A percentile compares a stretch with the other conserved stretches of the same genome.
Conservation (phyloP, 108 stramenopile genomes). For the Nitzschia palea region DNA sequence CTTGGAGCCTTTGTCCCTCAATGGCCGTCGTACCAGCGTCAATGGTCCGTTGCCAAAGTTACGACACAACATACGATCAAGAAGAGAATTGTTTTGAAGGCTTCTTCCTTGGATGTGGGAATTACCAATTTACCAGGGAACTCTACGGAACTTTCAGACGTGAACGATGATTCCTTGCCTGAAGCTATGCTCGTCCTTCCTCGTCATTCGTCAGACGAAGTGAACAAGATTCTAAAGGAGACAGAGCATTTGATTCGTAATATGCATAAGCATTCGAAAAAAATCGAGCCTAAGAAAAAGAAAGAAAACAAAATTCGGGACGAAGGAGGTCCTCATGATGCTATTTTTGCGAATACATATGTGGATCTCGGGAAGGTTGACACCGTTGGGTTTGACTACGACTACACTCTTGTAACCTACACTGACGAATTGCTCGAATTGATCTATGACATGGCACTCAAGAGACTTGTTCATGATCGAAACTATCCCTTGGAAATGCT, state of each 20-base stretch:
- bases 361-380: conserved; percentile 91
- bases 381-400: conserved; percentile 94
- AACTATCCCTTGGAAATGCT: conserved; percentile 89
- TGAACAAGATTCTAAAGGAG: conserved; percentile 52
- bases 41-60: too few species aligned
- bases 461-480: conserved; percentile 78
- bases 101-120: conserved; percentile 20
- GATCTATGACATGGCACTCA: conserved; percentile 92
- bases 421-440: conserved; percentile 78
- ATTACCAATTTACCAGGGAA: conserved; percentile 7
- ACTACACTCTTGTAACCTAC: conserved; percentile 95
- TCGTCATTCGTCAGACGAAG: conserved; percentile 52
- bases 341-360: conserved; percentile 87
- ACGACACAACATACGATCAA: too few species aligned
- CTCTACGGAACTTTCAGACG: neutral
- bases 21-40: too few species aligned
- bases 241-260: conserved; percentile 56
- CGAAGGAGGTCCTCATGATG: conserved; percentile 38
- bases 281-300: conserved; percentile 18
- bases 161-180: conserved; percentile 6
- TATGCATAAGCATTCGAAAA: conserved; percentile 51
- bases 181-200: conserved; percentile 40
- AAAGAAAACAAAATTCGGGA: conserved; percentile 17
- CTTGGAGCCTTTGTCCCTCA: too few species aligned
- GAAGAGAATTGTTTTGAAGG: neutral